Evolutionary conservation across 768 basidiomycete species (phyloP).

Genomic region (Pleurotus tuber-regium): DNA sequence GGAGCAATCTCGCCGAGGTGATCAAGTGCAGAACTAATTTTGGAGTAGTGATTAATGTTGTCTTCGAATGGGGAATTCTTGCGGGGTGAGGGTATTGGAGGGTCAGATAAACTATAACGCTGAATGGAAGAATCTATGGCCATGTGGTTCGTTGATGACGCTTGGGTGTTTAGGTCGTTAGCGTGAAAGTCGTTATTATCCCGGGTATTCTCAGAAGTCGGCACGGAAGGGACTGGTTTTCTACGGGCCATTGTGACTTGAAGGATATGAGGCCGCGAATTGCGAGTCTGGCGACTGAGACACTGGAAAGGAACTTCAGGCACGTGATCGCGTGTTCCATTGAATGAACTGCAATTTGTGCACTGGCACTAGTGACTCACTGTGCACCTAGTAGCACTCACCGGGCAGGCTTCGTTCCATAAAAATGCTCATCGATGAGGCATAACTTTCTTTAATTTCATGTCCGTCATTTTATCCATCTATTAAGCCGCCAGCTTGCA

Average conservation of each 20-base stretch:
- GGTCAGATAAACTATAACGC: constrained; percentile 1
- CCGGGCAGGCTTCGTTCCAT: too few relatives aligned
- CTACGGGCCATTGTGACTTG: too few relatives aligned
- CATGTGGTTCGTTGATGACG: background rate
- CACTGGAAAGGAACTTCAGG: too few relatives aligned
- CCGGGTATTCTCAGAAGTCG: too few relatives aligned
- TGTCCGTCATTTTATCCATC: background rate
- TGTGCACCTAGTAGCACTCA: too few relatives aligned
- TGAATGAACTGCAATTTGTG: background rate
- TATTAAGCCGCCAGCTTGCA: background rate
- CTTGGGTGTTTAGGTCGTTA: constrained; percentile 24
- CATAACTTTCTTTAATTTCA: background rate
- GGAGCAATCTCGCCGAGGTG: background rate
- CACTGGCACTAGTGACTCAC: too few relatives aligned
- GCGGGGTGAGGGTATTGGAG: background rate
- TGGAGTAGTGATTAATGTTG: constrained; percentile 1
- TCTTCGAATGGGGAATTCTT: constrained; percentile 1
- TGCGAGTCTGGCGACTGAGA: too few relatives aligned
- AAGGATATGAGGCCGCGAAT: too few relatives aligned
- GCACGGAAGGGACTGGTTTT: too few relatives aligned
- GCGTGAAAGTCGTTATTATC: constrained; percentile 23
- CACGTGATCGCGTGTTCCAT: constrained; percentile 12
- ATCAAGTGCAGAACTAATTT: constrained; percentile 10
- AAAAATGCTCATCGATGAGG: background rate
- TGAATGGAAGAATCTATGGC: background rate